Evolutionary conservation across 1,284 basidiomycete genomes (phyloP).

Genomic region (Ustilago crameri): DNA sequence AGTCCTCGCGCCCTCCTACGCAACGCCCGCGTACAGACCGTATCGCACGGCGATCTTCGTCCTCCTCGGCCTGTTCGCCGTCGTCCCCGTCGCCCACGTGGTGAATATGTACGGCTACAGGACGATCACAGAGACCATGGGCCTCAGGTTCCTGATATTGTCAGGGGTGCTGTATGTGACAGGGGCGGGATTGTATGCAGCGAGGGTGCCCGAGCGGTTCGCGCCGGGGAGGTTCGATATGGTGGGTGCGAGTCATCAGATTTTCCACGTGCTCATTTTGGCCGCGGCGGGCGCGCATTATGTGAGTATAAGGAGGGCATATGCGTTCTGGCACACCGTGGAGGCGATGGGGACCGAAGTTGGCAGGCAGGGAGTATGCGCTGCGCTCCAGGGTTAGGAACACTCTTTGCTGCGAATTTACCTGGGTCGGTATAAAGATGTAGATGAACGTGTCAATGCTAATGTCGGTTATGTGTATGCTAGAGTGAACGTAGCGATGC

Average conservation of each 20-base stretch:
- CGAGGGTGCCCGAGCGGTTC: slow-evolving; percentile 82
- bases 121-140: slow-evolving; percentile 59
- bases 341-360: slow-evolving; percentile 25
- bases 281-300: slow-evolving; percentile 82
- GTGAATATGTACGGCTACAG: slow-evolving; percentile 70
- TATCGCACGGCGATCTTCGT: slow-evolving; percentile 84
- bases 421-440: too few relatives aligned
- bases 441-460: neutral
- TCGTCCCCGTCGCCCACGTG: slow-evolving; percentile 79
- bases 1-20: slow-evolving; percentile 82
- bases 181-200: slow-evolving; percentile 71
- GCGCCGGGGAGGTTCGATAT: slow-evolving; percentile 83
- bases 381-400: slow-evolving; percentile 25
- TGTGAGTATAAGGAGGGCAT: slow-evolving; percentile 58
- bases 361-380: slow-evolving; percentile 40
- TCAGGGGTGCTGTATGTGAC: slow-evolving; percentile 59
- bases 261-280: slow-evolving; percentile 84
- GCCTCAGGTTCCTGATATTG: slow-evolving; percentile 48
- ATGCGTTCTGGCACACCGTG: slow-evolving; percentile 65
- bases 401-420: too few relatives aligned
- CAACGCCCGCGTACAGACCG: slow-evolving; percentile 79
- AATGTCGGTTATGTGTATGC: too few relatives aligned
- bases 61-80: slow-evolving; percentile 78
- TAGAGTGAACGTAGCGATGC: neutral
- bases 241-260: slow-evolving; percentile 70